Conservation (phyloP, 2,329 filamentous ascomycete species). For the Aspergillus persii region DNA sequence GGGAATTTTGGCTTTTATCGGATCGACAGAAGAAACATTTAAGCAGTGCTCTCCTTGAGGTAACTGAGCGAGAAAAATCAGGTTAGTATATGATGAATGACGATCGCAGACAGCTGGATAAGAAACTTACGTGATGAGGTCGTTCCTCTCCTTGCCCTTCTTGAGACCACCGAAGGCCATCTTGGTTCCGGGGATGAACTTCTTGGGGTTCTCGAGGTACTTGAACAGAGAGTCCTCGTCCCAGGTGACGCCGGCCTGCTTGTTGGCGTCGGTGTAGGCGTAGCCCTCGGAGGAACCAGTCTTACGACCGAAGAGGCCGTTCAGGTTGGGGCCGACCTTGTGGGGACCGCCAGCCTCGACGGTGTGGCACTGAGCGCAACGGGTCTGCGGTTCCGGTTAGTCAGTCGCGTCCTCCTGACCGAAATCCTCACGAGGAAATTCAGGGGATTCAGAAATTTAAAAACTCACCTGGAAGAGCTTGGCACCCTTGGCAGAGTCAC, state of each 20-base stretch:
- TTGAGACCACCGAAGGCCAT: conserved; percentile 99
- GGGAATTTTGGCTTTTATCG: conserved; percentile 14
- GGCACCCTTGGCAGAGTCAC: conserved; percentile 94
- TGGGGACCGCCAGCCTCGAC: conserved; percentile 85
- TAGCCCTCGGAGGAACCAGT: conserved; percentile 87
- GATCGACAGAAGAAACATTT: conserved; percentile 21
- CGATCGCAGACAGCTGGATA: too few relatives aligned
- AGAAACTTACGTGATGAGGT: conserved; percentile 84
- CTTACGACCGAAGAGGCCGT: conserved; percentile 97
- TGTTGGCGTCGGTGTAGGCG: conserved; percentile 99
- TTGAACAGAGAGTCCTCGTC: conserved; percentile 82
- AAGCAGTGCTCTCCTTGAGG: conserved; percentile 39
- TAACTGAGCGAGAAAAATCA: conserved; percentile 25
- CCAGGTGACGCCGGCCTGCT: conserved; percentile 91
- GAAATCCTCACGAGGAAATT: too few relatives aligned
- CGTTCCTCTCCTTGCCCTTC: conserved; percentile 99
- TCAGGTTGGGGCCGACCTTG: conserved; percentile 96
- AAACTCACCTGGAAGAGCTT: conserved; percentile 82
- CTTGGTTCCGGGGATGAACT: conserved; percentile 99
- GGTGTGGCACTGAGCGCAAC: conserved; percentile 98
- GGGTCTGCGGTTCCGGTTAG: conserved; percentile 55
- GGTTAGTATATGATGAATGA: conserved; percentile 10
- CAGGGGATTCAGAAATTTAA: not conserved
- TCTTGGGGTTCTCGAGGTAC: conserved; percentile 99
- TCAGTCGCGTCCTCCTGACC: not conserved